Evolutionary conservation across 1,139 yeast species (phyloP).

Genomic region (Chernovozyma aurita): DNA sequence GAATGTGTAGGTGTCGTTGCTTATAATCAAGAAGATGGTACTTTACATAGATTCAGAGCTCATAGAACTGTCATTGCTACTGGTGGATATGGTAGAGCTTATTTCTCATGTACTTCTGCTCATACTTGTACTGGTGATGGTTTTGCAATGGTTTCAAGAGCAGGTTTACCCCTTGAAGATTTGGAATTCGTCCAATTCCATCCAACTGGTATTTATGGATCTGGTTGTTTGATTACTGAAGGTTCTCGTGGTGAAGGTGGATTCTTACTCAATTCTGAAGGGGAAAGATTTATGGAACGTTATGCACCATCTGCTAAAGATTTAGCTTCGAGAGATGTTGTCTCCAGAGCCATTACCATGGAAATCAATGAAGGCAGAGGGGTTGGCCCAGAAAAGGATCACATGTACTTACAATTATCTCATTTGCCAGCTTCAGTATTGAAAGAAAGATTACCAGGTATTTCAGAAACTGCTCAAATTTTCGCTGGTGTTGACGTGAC

Average conservation of each 20-base stretch:
- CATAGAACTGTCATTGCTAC: conserved; percentile 96
- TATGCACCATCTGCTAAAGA: conserved; percentile 99
- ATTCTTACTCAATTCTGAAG: conserved; percentile 89
- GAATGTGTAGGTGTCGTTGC: conserved; percentile 97
- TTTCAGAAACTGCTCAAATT: conserved; percentile 96
- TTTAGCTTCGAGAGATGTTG: conserved; percentile 97
- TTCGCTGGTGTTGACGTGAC: conserved; percentile 99
- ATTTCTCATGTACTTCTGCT: conserved; percentile 98
- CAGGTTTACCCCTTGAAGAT: conserved; percentile 97
- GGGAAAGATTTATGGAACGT: conserved; percentile 99
- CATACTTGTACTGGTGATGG: conserved; percentile 99
- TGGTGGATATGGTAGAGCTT: conserved; percentile 98
- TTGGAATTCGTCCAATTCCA: conserved; percentile 98
- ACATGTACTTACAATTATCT: conserved; percentile 88
- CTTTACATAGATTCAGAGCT: conserved; percentile 94
- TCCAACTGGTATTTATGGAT: conserved; percentile 98
- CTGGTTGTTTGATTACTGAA: conserved; percentile 97
- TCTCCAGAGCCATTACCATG: conserved; percentile 96
- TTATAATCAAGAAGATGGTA: conserved; percentile 98
- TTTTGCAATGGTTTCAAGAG: conserved; percentile 96
- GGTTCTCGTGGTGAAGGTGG: conserved; percentile 99
- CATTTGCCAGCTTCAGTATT: conserved; percentile 91
- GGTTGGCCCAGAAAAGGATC: conserved; percentile 95
- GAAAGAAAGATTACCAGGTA: conserved; percentile 97
- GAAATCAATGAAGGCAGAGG: conserved; percentile 99